Percentiles rank a stretch among this genome's conserved stretches.
Evolutionary conservation across 202 grass and related monocot species (phyloP).

Genomic region (Carex sylvatica): DNA sequence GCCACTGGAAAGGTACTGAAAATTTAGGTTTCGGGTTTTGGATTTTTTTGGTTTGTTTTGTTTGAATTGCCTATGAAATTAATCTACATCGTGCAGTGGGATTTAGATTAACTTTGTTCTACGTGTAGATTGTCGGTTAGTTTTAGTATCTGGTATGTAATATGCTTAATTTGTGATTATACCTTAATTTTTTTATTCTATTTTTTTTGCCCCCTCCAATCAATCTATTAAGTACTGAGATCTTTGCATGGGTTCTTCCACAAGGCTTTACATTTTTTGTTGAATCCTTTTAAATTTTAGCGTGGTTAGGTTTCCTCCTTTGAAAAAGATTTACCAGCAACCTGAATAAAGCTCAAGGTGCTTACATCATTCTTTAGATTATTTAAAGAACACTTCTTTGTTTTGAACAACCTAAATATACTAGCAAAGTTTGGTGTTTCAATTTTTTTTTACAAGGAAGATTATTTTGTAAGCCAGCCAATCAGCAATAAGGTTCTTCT

Average conservation of each 20-base stretch:
- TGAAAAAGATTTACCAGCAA: background rate
- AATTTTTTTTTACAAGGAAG: background rate
- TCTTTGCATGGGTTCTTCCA: background rate
- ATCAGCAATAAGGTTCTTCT: background rate
- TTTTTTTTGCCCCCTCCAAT: background rate
- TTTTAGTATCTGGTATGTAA: background rate
- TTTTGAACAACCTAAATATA: background rate
- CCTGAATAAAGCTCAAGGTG: background rate
- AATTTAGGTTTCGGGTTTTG: background rate
- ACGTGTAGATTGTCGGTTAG: background rate
- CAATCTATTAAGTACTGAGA: background rate
- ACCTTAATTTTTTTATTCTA: background rate
- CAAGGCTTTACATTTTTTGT: background rate
- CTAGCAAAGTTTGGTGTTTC: background rate
- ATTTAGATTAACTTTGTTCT: background rate
- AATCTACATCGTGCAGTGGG: background rate
- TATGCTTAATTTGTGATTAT: background rate
- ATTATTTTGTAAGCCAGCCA: background rate
- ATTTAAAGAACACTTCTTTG: background rate
- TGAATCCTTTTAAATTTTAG: background rate
- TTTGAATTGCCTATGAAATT: background rate
- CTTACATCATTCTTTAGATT: background rate
- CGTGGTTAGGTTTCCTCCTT: background rate
- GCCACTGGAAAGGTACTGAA: slow-evolving; percentile 60
- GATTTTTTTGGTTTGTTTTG: background rate